Conservation (phyloP, 1,284 basidiomycete species). For the Sutorius eximius region DNA sequence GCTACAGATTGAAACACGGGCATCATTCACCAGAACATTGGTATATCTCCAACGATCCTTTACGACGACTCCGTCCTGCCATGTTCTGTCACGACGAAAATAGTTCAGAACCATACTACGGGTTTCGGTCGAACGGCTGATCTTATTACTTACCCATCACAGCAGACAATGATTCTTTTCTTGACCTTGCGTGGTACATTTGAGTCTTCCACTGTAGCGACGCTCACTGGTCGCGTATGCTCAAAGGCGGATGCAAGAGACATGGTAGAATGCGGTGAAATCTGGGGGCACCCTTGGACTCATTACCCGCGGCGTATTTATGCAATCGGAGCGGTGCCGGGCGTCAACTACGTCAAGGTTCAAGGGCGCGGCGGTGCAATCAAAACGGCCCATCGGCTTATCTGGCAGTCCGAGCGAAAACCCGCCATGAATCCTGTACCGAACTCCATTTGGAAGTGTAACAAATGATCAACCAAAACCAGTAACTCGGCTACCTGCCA, state of each 20-base stretch:
- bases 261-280: constrained; percentile 12
- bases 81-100: constrained; percentile 22
- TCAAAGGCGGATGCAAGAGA: constrained; percentile 3
- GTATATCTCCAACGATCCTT: constrained; percentile 56
- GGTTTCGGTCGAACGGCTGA: neutral
- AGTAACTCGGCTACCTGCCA: constrained; percentile 50
- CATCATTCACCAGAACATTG: constrained; percentile 55
- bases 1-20: neutral
- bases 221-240: neutral
- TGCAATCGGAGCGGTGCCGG: constrained; percentile 1
- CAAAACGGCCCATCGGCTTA: neutral
- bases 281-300: neutral
- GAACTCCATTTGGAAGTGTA: neutral
- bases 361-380: neutral
- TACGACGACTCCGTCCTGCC: constrained; percentile 47
- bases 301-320: constrained; percentile 17
- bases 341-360: constrained; percentile 1
- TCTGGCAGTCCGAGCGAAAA: too few species aligned
- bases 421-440: too few species aligned
- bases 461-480: constrained; percentile 5
- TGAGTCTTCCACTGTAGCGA: neutral
- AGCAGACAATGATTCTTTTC: constrained; percentile 67
- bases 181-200: constrained; percentile 28
- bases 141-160: constrained; percentile 56
- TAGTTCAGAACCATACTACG: neutral